Evolutionary conservation across 2,329 filamentous ascomycete species (phyloP).

Genomic region (Paecilomyces fulvus): DNA sequence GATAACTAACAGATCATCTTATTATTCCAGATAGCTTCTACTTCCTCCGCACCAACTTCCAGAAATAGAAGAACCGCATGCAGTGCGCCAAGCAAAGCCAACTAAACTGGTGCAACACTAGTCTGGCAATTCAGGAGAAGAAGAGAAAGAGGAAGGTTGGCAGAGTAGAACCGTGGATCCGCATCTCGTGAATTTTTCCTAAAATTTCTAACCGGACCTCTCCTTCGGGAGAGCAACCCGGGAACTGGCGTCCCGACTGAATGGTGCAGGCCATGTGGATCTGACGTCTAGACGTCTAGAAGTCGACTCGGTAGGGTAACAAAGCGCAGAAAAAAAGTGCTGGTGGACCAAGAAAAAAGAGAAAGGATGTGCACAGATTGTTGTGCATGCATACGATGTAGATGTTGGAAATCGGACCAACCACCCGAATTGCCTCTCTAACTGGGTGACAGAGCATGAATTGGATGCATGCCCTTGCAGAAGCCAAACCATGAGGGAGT

Average conservation of each 20-base stretch:
- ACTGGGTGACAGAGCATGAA: not conserved
- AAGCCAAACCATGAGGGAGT: not conserved
- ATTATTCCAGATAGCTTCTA: not conserved
- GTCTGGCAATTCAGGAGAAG: not conserved
- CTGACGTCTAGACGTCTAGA: not conserved
- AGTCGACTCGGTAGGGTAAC: not conserved
- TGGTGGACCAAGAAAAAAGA: not conserved
- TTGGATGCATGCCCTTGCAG: not conserved
- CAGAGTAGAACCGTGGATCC: not conserved
- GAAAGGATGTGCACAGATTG: not conserved
- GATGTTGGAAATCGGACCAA: not conserved
- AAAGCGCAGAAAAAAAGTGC: not conserved
- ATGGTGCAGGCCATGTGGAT: not conserved
- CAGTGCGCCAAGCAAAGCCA: not conserved
- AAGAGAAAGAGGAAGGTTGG: not conserved
- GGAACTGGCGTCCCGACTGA: not conserved
- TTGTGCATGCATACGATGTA: not conserved
- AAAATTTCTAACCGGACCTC: no score
- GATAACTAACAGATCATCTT: not conserved
- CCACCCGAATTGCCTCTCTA: not conserved
- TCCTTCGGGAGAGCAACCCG: not conserved
- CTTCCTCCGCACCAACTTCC: not conserved
- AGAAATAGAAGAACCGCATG: not conserved
- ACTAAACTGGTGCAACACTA: not conserved
- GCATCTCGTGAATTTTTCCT: no score